These are phyloP conservation scores for Helicocarpus griseus DNA, from an alignment of 2,329 filamentous ascomycete species.

Conservation along the genomic window DNA sequence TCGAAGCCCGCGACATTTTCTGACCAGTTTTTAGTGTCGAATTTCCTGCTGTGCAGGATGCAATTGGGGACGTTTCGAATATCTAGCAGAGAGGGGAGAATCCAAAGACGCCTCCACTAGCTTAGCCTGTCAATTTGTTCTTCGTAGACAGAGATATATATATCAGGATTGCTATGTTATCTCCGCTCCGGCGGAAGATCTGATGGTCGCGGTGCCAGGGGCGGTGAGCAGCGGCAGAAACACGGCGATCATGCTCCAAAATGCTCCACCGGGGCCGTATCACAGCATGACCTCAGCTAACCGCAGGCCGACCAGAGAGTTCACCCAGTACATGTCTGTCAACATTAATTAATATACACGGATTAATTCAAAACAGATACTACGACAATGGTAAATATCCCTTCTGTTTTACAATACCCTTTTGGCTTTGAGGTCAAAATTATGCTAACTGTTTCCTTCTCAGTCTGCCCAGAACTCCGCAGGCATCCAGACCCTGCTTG, in stretches of 20 bases:
- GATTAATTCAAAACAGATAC: background rate
- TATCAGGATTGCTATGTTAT: background rate
- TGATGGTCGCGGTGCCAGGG: background rate
- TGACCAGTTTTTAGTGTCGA: background rate
- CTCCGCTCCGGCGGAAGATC: background rate
- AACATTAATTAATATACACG: background rate
- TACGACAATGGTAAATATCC: conserved; percentile 4
- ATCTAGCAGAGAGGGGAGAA: background rate
- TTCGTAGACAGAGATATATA: background rate
- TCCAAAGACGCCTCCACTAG: background rate
- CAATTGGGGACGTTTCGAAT: background rate
- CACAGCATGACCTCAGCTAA: background rate
- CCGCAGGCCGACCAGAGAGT: too few species aligned
- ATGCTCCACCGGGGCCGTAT: background rate
- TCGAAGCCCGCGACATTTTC: conserved; percentile 79
- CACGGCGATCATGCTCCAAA: background rate
- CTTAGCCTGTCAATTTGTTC: background rate
- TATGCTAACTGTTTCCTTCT: conserved; percentile 1
- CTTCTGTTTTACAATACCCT: too few species aligned
- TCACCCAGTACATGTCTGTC: too few species aligned
- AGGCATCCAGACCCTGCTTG: conserved; percentile 96
- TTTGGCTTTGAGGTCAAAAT: background rate
- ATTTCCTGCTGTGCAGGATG: background rate
- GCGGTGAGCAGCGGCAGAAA: conserved; percentile 3
- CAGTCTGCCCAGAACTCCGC: conserved; percentile 89